A percentile compares a stretch with the other conserved stretches of the same genome.
Evolutionary conservation across 1,284 basidiomycete genomes (phyloP).

Genomic region (Marasmius fiardii): DNA sequence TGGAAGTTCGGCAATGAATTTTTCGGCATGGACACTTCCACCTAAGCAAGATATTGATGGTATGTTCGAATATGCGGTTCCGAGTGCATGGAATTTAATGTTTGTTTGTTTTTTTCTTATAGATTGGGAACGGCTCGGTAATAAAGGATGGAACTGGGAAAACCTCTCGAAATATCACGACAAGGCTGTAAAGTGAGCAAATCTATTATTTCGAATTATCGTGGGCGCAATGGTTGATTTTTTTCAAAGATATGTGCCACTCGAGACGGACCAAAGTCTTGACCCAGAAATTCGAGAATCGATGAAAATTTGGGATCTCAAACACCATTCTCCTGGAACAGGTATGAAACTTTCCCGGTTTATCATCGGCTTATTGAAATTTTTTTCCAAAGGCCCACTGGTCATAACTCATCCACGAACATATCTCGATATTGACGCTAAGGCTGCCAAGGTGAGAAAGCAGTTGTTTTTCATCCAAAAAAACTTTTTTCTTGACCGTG

Average conservation of each 20-base stretch:
- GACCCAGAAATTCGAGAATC: not conserved
- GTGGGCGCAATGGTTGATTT: not conserved
- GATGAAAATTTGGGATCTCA: conserved; percentile 6
- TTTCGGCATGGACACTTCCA: conserved; percentile 25
- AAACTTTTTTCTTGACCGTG: not conserved
- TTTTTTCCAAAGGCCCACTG: conserved; percentile 13
- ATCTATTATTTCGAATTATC: not conserved
- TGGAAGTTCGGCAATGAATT: conserved; percentile 22
- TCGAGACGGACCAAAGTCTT: not conserved
- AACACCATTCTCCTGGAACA: conserved; percentile 2
- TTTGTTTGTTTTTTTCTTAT: not conserved
- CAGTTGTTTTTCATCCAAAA: not conserved
- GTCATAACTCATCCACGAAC: conserved; percentile 12
- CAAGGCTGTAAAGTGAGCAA: conserved; percentile 27
- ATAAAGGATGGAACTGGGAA: conserved; percentile 40
- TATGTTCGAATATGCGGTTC: conserved; percentile 10
- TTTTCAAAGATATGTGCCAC: not conserved
- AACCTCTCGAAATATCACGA: conserved; percentile 30
- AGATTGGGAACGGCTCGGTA: conserved; percentile 31
- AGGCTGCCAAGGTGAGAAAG: conserved; percentile 7
- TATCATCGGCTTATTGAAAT: not conserved
- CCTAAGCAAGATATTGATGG: conserved; percentile 27
- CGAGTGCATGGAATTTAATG: no score
- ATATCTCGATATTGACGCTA: conserved; percentile 9
- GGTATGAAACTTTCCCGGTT: not conserved